Percentiles rank a stretch among this genome's conserved stretches.
phyloP scores from a whole-genome alignment of 345 rosid species.

The Gossypium australe region DNA sequence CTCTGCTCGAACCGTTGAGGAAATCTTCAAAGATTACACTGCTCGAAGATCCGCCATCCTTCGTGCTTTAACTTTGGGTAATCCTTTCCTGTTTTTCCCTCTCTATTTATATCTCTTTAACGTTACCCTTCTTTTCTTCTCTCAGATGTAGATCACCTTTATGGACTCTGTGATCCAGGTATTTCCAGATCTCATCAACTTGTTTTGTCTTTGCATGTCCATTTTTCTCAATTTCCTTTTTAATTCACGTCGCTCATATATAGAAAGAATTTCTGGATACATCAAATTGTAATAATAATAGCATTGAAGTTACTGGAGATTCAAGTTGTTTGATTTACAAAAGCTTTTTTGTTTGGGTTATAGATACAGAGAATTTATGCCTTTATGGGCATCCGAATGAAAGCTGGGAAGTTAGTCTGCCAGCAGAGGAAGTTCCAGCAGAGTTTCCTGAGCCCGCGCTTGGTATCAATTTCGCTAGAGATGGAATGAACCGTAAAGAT shows the following conservation, averaged over 20 bases:
- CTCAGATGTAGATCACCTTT: constrained; percentile 89
- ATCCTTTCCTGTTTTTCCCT: not conserved
- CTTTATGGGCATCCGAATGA: constrained; percentile 89
- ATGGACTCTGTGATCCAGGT: constrained; percentile 97
- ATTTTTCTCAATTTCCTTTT: not conserved
- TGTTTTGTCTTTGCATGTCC: not conserved
- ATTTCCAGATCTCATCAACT: constrained; percentile 14
- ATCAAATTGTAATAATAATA: not conserved
- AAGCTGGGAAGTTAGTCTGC: constrained; percentile 88
- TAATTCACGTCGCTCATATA: not conserved
- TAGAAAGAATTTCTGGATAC: not conserved
- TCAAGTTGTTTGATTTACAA: not conserved
- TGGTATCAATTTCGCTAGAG: constrained; percentile 94
- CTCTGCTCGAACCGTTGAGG: constrained; percentile 88
- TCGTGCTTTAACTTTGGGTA: constrained; percentile 89
- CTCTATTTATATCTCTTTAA: constrained; percentile 1
- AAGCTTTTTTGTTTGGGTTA: not conserved
- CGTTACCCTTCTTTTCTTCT: not conserved
- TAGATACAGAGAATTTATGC: constrained; percentile 96
- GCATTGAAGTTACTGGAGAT: not conserved
- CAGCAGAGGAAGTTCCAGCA: constrained; percentile 95
- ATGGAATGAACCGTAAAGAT: constrained; percentile 93
- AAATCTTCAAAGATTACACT: constrained; percentile 82
- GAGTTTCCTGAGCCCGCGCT: constrained; percentile 98
- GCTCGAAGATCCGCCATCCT: constrained; percentile 76